Conservation (phyloP, 2,329 filamentous ascomycete genomes). For the Diatrype stigma region DNA sequence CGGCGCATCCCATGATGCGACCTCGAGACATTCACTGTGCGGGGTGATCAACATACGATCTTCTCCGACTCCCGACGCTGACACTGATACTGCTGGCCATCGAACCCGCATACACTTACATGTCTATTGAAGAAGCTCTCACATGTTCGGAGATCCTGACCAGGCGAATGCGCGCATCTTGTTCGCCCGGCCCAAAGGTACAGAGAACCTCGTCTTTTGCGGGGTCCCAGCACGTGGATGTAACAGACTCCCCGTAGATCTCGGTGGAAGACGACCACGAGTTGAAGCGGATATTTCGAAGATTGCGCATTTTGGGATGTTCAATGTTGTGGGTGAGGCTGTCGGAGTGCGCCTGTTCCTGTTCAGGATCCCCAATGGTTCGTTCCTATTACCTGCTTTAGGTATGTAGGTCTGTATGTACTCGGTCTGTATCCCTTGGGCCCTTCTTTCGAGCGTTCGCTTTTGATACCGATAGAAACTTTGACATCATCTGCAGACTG, state of each 20-base stretch:
- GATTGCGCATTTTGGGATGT: conserved; percentile 71
- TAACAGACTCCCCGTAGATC: conserved; percentile 48
- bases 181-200: conserved; percentile 74
- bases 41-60: conserved; percentile 18
- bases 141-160: conserved; percentile 46
- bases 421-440: no score
- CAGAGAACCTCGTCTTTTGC: conserved; percentile 73
- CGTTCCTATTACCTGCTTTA: no score
- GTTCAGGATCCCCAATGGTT: not conserved
- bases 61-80: not conserved
- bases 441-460: not conserved
- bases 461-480: no score
- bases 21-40: conserved; percentile 36
- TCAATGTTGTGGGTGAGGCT: not conserved
- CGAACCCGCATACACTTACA: conserved; percentile 32
- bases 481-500: not conserved
- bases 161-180: conserved; percentile 70
- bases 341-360: not conserved
- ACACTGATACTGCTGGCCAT: no score
- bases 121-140: conserved; percentile 27
- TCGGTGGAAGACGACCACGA: conserved; percentile 57
- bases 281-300: conserved; percentile 71
- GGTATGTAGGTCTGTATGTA: no score
- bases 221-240: conserved; percentile 82
- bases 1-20: conserved; percentile 87